phyloP scores from a whole-genome alignment of 116 monocot species.

The Thalassia testudinum region DNA sequence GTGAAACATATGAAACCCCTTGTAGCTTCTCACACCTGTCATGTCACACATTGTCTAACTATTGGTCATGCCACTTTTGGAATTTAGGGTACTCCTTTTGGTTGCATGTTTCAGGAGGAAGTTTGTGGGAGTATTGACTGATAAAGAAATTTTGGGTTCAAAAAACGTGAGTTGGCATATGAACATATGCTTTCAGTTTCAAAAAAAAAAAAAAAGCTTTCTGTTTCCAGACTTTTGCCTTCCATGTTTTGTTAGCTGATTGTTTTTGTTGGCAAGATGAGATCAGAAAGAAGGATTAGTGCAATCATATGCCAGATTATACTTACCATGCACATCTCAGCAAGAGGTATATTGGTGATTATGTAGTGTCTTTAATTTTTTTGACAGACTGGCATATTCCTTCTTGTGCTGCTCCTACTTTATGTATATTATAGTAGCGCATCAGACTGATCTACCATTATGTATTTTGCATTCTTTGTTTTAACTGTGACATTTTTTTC shows the following conservation, averaged over 20 bases:
- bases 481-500: no score
- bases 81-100: slow-evolving; percentile 57
- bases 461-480: no score
- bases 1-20: slow-evolving; percentile 18
- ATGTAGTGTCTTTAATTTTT: no score
- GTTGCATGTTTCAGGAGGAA: slow-evolving; percentile 67
- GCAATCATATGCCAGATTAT: slow-evolving; percentile 41
- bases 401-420: no score
- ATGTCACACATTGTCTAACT: neutral
- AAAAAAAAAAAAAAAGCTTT: no score
- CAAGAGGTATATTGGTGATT: no score
- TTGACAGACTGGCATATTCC: no score
- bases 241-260: neutral
- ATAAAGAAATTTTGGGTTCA: slow-evolving; percentile 84
- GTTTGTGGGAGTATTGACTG: slow-evolving; percentile 42
- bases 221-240: no score
- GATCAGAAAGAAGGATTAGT: slow-evolving; percentile 71
- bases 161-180: slow-evolving; percentile 35
- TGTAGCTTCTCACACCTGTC: no score
- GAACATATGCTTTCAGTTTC: no score
- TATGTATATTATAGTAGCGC: no score
- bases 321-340: slow-evolving; percentile 11
- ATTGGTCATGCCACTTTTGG: slow-evolving; percentile 3
- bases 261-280: slow-evolving; percentile 17
- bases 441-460: no score